phyloP scores from a whole-genome alignment of 2,329 filamentous ascomycete species.

The Colletotrichum eremochloae region DNA sequence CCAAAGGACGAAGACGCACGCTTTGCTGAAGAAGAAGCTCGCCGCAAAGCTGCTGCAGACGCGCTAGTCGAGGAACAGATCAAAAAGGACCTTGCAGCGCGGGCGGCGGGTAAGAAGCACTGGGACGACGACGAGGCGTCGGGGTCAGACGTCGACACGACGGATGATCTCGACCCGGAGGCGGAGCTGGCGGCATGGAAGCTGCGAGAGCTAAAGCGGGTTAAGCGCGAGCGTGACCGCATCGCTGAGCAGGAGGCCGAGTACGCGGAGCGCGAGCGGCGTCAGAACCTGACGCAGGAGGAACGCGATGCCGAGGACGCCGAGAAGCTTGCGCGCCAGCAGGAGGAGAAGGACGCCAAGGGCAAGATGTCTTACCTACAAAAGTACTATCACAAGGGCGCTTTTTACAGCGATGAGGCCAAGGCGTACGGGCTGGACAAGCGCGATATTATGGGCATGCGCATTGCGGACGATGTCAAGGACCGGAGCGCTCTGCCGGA shows the following conservation, averaged over 20 bases:
- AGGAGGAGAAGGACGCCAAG: slow-evolving; percentile 81
- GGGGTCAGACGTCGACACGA: slow-evolving; percentile 86
- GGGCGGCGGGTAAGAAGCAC: slow-evolving; percentile 81
- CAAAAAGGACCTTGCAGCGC: slow-evolving; percentile 81
- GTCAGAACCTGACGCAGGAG: slow-evolving; percentile 86
- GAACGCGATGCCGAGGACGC: slow-evolving; percentile 90
- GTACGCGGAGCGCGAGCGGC: slow-evolving; percentile 88
- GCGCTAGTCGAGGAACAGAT: slow-evolving; percentile 90
- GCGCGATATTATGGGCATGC: slow-evolving; percentile 87
- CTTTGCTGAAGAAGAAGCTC: slow-evolving; percentile 69
- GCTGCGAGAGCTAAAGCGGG: slow-evolving; percentile 87
- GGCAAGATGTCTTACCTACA: slow-evolving; percentile 93
- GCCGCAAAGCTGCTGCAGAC: slow-evolving; percentile 79
- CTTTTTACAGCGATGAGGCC: slow-evolving; percentile 90
- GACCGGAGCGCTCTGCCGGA: slow-evolving; percentile 88
- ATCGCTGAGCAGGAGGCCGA: slow-evolving; percentile 89
- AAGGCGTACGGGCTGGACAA: slow-evolving; percentile 81
- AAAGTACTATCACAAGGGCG: slow-evolving; percentile 96
- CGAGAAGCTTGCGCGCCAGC: slow-evolving; percentile 80
- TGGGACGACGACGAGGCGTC: slow-evolving; percentile 81
- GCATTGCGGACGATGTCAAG: slow-evolving; percentile 84
- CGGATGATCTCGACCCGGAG: slow-evolving; percentile 86
- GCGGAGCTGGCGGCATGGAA: slow-evolving; percentile 95
- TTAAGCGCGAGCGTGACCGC: slow-evolving; percentile 86
- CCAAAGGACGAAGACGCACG: slow-evolving; percentile 53